Evolutionary conservation across 768 basidiomycete genomes (phyloP), one percentile per base, ranked within the genome.

Genomic region (Rhizopogon vulgaris): DNA sequence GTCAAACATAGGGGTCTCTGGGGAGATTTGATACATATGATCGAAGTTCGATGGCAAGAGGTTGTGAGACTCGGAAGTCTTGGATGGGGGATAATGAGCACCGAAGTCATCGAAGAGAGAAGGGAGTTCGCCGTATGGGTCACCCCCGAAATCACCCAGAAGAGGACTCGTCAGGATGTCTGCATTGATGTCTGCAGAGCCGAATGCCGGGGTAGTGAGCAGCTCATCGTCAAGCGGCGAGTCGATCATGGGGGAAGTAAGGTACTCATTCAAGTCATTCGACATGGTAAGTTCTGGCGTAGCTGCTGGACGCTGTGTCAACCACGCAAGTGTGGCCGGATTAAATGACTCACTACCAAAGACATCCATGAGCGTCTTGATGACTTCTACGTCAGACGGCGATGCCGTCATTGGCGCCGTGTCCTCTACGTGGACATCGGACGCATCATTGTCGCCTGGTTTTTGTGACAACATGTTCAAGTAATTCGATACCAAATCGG

Each of bases 401-500:
- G 42, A 66, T 39, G 62, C 53, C n/a, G 62, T 55, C 46, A 60
- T 55, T 1, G 64, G 60, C 41, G 60, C 62, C 37, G 60, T 50
- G 55, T 65, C 65, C 62, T 57, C 54, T 12, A 60, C 38, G 52
- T 52, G 63, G 61, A 77, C 68, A 25, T 65, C 55, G 36, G 66
- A 56, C 60, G 66, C 62, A 36, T 70, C 52, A 52, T 68, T 61
- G 52, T 76, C 73, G 53, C 68, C 61, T 24, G 80, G 71, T 40
- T 74, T 75, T 58, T 77, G 72, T 18, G 75, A 71, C 58, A 89
- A 65, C 87, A 90, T 90, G 55, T 70, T 79, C 63, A 88, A 66
- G 67, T 89, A 89, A 57, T 82, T 82, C 36, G 77, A 72, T 58
- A 76, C 75, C 51, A 89, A 68, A 30, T 72, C 69, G 8, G 40